These are phyloP conservation scores for Neurospora pannonica DNA, from an alignment of 495 filamentous ascomycete species.

Conservation along the genomic window DNA sequence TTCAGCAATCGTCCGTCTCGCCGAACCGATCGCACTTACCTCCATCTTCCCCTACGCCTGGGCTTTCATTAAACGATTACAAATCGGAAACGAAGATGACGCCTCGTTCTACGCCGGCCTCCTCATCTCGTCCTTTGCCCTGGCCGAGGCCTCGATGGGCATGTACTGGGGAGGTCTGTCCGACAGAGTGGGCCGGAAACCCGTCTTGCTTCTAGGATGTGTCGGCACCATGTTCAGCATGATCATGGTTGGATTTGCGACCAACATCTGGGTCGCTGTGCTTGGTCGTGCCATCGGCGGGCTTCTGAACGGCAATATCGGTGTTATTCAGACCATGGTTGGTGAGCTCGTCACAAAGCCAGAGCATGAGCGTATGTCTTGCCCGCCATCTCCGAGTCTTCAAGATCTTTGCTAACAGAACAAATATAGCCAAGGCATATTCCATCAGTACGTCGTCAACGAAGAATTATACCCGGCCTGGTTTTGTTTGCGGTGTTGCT, in stretches of 20 bases:
- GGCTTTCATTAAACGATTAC: slow-evolving; percentile 65
- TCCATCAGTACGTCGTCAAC: slow-evolving; percentile 40
- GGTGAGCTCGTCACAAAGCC: slow-evolving; percentile 69
- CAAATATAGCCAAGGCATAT: slow-evolving; percentile 56
- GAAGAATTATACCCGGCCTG: not conserved
- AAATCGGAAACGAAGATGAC: slow-evolving; percentile 56
- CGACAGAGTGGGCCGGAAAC: slow-evolving; percentile 76
- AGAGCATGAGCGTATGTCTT: slow-evolving; percentile 68
- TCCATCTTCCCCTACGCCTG: slow-evolving; percentile 86
- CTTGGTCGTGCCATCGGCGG: slow-evolving; percentile 68
- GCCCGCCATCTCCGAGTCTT: not conserved
- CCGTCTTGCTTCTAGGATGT: slow-evolving; percentile 70
- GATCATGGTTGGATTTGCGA: slow-evolving; percentile 71
- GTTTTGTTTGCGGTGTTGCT: not conserved
- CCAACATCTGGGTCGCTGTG: slow-evolving; percentile 71
- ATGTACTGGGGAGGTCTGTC: slow-evolving; percentile 80
- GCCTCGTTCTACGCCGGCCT: slow-evolving; percentile 79
- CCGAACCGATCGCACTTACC: slow-evolving; percentile 81
- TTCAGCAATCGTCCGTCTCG: slow-evolving; percentile 51
- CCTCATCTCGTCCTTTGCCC: slow-evolving; percentile 73
- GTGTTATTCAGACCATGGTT: slow-evolving; percentile 89
- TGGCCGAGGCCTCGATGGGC: slow-evolving; percentile 71
- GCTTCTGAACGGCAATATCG: slow-evolving; percentile 77
- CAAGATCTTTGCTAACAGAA: slow-evolving; percentile 16
- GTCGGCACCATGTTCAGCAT: slow-evolving; percentile 70